A percentile compares a stretch with the other conserved stretches of the same genome.
Conservation (phyloP, 1,284 basidiomycete genomes). For the Malassezia sympodialis region DNA sequence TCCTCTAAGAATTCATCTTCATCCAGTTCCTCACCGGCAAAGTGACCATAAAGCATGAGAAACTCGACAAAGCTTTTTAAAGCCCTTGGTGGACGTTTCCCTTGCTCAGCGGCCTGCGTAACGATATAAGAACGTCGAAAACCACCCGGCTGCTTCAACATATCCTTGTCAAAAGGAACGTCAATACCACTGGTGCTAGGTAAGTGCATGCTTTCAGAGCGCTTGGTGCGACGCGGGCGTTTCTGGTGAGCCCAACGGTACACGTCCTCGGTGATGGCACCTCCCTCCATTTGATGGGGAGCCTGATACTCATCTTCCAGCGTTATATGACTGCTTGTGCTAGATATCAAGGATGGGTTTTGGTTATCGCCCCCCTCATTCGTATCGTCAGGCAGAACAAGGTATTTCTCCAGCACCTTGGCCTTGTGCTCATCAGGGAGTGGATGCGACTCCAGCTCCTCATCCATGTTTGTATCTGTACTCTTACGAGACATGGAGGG, state of each 20-base stretch:
- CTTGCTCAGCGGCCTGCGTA: slow-evolving; percentile 35
- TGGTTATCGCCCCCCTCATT: neutral
- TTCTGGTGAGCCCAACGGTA: slow-evolving; percentile 47
- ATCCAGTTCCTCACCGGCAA: slow-evolving; percentile 41
- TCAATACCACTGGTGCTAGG: slow-evolving; percentile 39
- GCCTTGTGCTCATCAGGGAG: slow-evolving; percentile 14
- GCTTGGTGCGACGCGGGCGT: slow-evolving; percentile 21
- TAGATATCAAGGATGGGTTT: neutral
- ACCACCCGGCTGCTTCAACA: slow-evolving; percentile 42
- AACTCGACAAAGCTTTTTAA: slow-evolving; percentile 46
- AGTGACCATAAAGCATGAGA: slow-evolving; percentile 44
- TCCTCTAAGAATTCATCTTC: slow-evolving; percentile 35
- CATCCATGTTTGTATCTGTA: neutral
- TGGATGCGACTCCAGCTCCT: slow-evolving; percentile 11
- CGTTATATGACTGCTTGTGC: neutral
- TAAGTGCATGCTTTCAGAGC: slow-evolving; percentile 39
- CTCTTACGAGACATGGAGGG: neutral
- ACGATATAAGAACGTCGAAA: slow-evolving; percentile 41
- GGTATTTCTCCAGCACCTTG: slow-evolving; percentile 8
- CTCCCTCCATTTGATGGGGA: slow-evolving; percentile 42
- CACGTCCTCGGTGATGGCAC: slow-evolving; percentile 44
- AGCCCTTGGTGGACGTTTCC: slow-evolving; percentile 35
- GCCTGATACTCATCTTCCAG: slow-evolving; percentile 31
- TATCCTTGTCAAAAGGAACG: slow-evolving; percentile 31
- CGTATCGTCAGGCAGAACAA: neutral